Evolutionary conservation across 345 rosid genomes (phyloP).

Genomic region (Euclidium syriacum): DNA sequence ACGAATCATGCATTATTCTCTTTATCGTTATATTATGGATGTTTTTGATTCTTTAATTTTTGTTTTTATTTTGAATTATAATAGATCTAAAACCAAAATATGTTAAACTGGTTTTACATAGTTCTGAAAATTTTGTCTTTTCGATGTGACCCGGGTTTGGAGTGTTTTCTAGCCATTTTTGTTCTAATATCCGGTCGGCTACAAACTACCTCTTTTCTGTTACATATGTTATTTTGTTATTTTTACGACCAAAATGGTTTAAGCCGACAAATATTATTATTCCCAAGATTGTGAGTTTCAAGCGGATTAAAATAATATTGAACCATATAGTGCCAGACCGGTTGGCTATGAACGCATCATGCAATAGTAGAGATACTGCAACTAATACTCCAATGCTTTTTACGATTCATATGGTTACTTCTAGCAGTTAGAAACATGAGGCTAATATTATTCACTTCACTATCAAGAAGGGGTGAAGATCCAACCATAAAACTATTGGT

Average conservation of each 20-base stretch:
- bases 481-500: neutral
- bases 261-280: too few relatives aligned
- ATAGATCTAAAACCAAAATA: too few relatives aligned
- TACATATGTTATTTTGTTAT: neutral
- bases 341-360: slow-evolving; percentile 13
- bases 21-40: neutral
- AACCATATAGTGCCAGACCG: neutral
- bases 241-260: neutral
- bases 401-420: neutral
- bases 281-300: too few relatives aligned
- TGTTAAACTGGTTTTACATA: too few relatives aligned
- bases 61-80: too few relatives aligned
- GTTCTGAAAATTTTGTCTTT: too few relatives aligned
- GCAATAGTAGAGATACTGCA: neutral
- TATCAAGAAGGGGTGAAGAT: too few relatives aligned
- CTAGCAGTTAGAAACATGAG: neutral
- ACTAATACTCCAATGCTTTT: neutral
- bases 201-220: neutral
- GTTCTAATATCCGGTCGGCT: neutral
- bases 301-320: neutral
- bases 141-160: neutral
- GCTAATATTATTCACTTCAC: neutral
- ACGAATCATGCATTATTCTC: neutral
- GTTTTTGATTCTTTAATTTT: neutral
- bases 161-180: neutral